Evolutionary conservation across 208 protist species (phyloP).

Genomic region (Lotmaria passim): DNA sequence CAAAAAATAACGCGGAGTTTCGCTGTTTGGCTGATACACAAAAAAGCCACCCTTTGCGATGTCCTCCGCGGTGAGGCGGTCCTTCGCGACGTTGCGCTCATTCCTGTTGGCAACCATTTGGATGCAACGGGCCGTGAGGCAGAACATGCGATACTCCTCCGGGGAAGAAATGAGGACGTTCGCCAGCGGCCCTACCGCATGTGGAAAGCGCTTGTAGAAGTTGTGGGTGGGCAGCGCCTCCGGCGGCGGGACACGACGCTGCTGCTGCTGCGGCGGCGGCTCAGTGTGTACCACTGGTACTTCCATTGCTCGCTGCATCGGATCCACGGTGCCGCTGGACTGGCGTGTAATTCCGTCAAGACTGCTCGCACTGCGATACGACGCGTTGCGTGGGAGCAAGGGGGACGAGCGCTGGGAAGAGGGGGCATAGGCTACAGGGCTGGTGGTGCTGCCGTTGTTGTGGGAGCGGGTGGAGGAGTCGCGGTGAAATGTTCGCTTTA

Average conservation of each 20-base stretch:
- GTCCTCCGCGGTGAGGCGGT: background rate
- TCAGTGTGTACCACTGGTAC: too few relatives aligned
- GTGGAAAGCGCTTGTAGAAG: constrained; percentile 12
- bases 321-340: too few relatives aligned
- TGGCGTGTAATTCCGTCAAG: background rate
- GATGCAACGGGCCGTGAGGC: background rate
- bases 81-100: background rate
- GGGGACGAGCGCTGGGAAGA: background rate
- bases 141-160: background rate
- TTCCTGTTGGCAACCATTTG: background rate
- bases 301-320: too few relatives aligned
- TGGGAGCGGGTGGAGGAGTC: background rate
- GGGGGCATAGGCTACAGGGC: too few relatives aligned
- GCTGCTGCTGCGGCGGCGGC: background rate
- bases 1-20: background rate
- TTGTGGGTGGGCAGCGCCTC: background rate
- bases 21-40: background rate
- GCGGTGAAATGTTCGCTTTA: background rate
- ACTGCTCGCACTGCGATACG: background rate
- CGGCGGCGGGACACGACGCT: background rate
- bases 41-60: background rate
- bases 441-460: background rate
- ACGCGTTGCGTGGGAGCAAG: background rate
- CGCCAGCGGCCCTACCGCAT: constrained; percentile 10
- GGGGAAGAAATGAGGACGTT: constrained; percentile 8